phyloP scores from a whole-genome alignment of 1,139 yeast genomes.

The Eremothecium gossypii region DNA sequence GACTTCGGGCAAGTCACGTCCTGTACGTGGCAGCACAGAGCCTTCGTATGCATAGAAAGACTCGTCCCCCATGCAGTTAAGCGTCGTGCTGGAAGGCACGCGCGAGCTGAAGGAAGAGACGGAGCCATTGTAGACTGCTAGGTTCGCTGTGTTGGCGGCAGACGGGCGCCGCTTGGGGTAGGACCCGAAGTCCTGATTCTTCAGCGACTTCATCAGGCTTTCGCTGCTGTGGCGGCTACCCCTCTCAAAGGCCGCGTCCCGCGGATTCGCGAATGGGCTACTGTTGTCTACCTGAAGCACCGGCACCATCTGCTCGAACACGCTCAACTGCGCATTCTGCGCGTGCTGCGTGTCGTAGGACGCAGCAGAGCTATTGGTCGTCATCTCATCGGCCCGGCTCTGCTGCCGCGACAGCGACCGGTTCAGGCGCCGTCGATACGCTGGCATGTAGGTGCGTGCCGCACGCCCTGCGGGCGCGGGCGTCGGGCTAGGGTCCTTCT shows the following conservation, averaged over 20 bases:
- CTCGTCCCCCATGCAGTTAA: slow-evolving; percentile 7
- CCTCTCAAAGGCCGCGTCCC: slow-evolving; percentile 3
- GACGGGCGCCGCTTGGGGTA: slow-evolving; percentile 30
- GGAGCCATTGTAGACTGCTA: slow-evolving; percentile 15
- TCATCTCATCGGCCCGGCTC: slow-evolving; percentile 3
- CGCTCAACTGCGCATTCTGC: slow-evolving; percentile 13
- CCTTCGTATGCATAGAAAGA: slow-evolving; percentile 1
- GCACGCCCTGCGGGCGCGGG: no score
- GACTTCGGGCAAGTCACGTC: not conserved
- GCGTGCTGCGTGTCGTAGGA: slow-evolving; percentile 17
- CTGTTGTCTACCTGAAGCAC: slow-evolving; percentile 13
- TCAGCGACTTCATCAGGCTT: slow-evolving; percentile 19
- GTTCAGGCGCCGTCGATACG: slow-evolving; percentile 31
- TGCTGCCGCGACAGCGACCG: slow-evolving; percentile 15
- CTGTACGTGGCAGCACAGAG: not conserved
- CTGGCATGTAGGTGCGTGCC: slow-evolving; percentile 27
- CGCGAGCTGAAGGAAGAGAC: slow-evolving; percentile 8
- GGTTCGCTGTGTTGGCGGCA: slow-evolving; percentile 14
- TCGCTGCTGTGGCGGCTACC: slow-evolving; percentile 11
- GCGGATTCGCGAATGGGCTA: not conserved
- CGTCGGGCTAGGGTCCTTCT: no score
- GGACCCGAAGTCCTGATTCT: slow-evolving; percentile 28
- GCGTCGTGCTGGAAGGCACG: slow-evolving; percentile 4
- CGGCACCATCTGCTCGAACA: slow-evolving; percentile 28
- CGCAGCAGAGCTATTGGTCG: slow-evolving; percentile 22